Evolutionary conservation across 2,329 filamentous ascomycete genomes (phyloP).

Genomic region (Penicillium nordicum): DNA sequence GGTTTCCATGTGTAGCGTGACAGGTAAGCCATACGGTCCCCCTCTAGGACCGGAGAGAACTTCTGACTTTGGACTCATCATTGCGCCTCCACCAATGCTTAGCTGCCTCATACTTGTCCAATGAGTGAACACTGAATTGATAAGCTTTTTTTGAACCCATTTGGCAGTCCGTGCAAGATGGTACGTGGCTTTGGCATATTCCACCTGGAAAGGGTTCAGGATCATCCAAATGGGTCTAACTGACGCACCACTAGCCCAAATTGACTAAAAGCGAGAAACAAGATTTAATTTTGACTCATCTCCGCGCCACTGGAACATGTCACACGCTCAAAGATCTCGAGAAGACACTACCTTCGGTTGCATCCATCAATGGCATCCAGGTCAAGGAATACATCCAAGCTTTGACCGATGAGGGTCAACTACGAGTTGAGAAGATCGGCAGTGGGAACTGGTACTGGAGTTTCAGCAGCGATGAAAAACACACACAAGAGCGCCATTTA

Average conservation of each 20-base stretch:
- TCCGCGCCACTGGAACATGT: conserved; percentile 58
- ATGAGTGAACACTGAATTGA: background rate
- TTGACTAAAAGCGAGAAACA: conserved; percentile 57
- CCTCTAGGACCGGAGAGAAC: background rate
- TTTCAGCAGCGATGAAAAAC: conserved; percentile 58
- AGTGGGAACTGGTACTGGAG: conserved; percentile 71
- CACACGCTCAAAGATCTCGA: conserved; percentile 67
- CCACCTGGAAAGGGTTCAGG: background rate
- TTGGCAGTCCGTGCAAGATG: conserved; percentile 9
- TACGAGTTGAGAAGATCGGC: conserved; percentile 67
- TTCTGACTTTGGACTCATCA: background rate
- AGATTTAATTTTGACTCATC: conserved; percentile 56
- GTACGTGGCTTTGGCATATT: conserved; percentile 12
- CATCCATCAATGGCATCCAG: conserved; percentile 63
- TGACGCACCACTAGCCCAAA: conserved; percentile 47
- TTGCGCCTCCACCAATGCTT: conserved; percentile 13
- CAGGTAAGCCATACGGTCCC: background rate
- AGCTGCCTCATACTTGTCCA: background rate
- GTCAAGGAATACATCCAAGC: conserved; percentile 65
- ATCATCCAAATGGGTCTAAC: background rate
- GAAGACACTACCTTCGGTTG: conserved; percentile 59
- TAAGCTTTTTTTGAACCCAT: background rate
- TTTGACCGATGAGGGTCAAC: conserved; percentile 58
- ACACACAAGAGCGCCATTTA: conserved; percentile 39
- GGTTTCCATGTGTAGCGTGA: background rate